A percentile compares a stretch with the other conserved stretches of the same genome.
phyloP scores from a whole-genome alignment of 2,329 filamentous ascomycete genomes.

The Scedosporium boydii region DNA sequence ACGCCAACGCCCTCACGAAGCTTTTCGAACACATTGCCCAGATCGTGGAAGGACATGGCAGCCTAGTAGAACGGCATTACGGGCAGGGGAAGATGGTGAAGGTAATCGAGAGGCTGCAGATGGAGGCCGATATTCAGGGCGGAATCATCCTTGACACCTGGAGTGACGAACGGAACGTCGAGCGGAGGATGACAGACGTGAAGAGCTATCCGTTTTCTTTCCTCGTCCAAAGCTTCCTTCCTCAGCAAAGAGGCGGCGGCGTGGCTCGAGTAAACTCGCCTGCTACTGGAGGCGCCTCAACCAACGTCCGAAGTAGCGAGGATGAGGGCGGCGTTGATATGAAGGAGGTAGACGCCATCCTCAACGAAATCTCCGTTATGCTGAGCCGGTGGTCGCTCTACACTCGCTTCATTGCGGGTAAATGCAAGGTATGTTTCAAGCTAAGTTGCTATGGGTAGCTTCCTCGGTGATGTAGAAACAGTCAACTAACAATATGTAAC shows the following conservation, averaged over 20 bases:
- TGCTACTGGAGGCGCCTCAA: constrained; percentile 35
- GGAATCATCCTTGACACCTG: constrained; percentile 94
- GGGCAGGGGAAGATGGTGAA: constrained; percentile 86
- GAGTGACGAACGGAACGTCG: constrained; percentile 78
- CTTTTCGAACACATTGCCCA: constrained; percentile 96
- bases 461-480: neutral
- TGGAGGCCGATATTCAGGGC: constrained; percentile 92
- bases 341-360: constrained; percentile 83
- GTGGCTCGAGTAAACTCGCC: constrained; percentile 69
- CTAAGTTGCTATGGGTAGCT: neutral
- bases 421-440: constrained; percentile 59
- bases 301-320: constrained; percentile 55
- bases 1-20: constrained; percentile 80
- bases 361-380: constrained; percentile 88
- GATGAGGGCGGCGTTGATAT: constrained; percentile 84
- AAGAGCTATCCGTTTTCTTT: constrained; percentile 98
- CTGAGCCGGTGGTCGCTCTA: constrained; percentile 89
- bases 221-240: constrained; percentile 85
- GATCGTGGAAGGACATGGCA: constrained; percentile 87
- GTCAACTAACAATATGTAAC: neutral
- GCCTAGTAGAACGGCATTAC: constrained; percentile 88
- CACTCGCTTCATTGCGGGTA: constrained; percentile 76
- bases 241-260: constrained; percentile 52
- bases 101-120: constrained; percentile 85
- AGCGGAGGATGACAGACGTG: constrained; percentile 83